phyloP scores from a whole-genome alignment of 768 basidiomycete genomes.

The Lactarius hatsudake region DNA sequence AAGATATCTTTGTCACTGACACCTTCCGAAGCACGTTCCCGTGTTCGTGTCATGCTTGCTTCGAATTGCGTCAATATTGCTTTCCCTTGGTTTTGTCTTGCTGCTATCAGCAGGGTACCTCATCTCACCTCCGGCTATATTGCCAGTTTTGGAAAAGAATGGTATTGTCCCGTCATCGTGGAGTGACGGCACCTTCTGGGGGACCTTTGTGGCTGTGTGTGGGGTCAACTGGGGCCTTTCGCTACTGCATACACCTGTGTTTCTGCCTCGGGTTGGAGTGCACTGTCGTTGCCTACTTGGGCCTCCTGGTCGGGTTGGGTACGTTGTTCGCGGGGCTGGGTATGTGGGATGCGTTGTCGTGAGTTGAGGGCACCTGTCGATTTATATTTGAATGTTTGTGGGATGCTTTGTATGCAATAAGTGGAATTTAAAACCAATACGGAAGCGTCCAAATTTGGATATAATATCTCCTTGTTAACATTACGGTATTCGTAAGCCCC shows the following conservation, averaged over 20 bases:
- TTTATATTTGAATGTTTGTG: no score
- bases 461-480: neutral
- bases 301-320: constrained; percentile 62
- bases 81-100: constrained; percentile 65
- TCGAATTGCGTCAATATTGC: constrained; percentile 68
- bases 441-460: neutral
- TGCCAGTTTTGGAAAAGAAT: neutral
- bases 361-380: neutral
- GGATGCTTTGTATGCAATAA: neutral
- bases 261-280: constrained; percentile 71
- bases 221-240: constrained; percentile 50
- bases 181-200: constrained; percentile 30
- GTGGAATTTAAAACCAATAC: neutral
- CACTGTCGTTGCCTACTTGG: constrained; percentile 74
- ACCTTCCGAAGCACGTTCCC: constrained; percentile 56
- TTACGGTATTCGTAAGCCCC: neutral
- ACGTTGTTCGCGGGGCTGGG: constrained; percentile 71
- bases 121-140: constrained; percentile 42
- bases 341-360: constrained; percentile 66
- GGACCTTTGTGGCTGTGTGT: constrained; percentile 34
- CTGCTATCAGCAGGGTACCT: constrained; percentile 61
- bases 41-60: constrained; percentile 77
- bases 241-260: constrained; percentile 61
- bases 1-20: constrained; percentile 2
- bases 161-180: constrained; percentile 26